Percentiles rank a stretch among this genome's conserved stretches.
Evolutionary conservation across 2,329 filamentous ascomycete species (phyloP).

Genomic region (Periconia digitata): DNA sequence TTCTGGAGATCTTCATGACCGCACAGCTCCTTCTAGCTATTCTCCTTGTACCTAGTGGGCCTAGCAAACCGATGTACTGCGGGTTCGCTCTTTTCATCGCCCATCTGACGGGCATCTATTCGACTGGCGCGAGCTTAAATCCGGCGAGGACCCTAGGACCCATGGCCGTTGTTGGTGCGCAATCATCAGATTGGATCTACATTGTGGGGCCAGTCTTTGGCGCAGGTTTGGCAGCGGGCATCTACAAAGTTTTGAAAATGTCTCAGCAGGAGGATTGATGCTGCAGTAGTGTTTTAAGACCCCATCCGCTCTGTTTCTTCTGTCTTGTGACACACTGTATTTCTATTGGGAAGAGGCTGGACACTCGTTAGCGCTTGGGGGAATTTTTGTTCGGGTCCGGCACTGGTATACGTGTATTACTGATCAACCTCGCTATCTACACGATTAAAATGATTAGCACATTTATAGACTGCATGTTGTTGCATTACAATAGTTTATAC

Average conservation of each 20-base stretch:
- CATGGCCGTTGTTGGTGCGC: conserved; percentile 43
- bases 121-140: conserved; percentile 49
- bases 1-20: conserved; percentile 35
- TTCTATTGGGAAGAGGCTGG: too few species aligned
- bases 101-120: conserved; percentile 52
- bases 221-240: conserved; percentile 47
- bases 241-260: conserved; percentile 47
- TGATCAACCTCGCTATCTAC: too few species aligned
- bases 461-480: too few species aligned
- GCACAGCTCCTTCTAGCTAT: conserved; percentile 40
- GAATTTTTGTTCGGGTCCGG: too few species aligned
- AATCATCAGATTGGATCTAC: conserved; percentile 48
- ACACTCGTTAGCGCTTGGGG: too few species aligned
- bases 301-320: too few species aligned
- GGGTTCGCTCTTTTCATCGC: conserved; percentile 69
- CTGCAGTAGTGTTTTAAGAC: too few species aligned
- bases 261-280: conserved; percentile 5
- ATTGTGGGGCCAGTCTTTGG: conserved; percentile 50
- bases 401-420: too few species aligned
- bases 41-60: conserved; percentile 60
- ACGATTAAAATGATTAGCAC: too few species aligned
- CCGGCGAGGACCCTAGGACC: conserved; percentile 51
- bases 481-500: too few species aligned
- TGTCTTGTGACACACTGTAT: too few species aligned
- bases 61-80: conserved; percentile 72